Base-by-base conservation (phyloP, 768 basidiomycete species). In the Kwoniella sp. region DNA sequence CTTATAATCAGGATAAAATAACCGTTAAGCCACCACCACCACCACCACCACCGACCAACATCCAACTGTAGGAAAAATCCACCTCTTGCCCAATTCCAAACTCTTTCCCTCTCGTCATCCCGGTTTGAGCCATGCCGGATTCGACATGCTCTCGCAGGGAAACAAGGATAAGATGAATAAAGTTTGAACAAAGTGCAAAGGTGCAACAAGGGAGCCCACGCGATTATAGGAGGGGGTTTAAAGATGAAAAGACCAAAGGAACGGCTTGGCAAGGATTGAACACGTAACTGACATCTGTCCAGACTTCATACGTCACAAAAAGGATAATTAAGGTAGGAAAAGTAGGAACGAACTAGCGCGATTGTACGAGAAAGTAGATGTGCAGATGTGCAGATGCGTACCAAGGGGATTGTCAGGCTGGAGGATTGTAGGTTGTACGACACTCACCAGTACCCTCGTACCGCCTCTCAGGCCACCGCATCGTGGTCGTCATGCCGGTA, bases 41-140 rank as follows among this genome's bases (percentile, higher is more conserved):
- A 44, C 8, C 8, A 44, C 17, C 40, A 19, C 40, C 8, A 19
- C 7, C 40, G 4, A 44, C 40, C 40, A 19, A 44, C 40, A 10
- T 44, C 4, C 10, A 19, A 19, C 10, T 6, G 33, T 6, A 13
- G 33, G 33, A 13, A 13, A 33, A 33, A 13, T 33, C 33, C 33
- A 47, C 8, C 46, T 47, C 22, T 8, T 47, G 19, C 19, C 8
- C 15, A 9, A 22, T 26, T 49, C 48, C 5, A 49, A 17, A 19
- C 46, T 10, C 21, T 26, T 22, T 19, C 46, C n/a, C n/a, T 49
- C 48, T 49, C 48, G 48, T 49, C 48, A 49, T 49, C 48, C 48
- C 48, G 48, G 25, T 49, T n/a, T 8, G 22, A 49, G 25, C 48
- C 48, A 26, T 49, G 48, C 48, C 48, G 48, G 48, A 49, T 49